phyloP scores from a whole-genome alignment of 2,329 filamentous ascomycete genomes.

The Aspergillus pseudotamarii region DNA sequence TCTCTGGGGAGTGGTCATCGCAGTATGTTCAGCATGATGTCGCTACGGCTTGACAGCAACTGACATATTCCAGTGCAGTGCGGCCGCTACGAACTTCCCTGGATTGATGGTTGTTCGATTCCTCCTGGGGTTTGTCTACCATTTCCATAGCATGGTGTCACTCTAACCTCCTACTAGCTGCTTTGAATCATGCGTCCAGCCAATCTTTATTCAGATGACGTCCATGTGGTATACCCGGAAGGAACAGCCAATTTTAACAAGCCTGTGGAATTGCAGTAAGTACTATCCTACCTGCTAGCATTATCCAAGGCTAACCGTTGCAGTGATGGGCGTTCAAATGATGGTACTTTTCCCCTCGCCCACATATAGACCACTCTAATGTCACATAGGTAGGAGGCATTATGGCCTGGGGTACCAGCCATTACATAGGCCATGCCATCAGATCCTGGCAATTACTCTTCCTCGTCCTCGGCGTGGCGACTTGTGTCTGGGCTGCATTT shows the following conservation, averaged over 20 bases:
- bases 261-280: conserved; percentile 67
- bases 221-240: conserved; percentile 70
- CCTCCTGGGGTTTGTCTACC: conserved; percentile 13
- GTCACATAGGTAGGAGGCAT: conserved; percentile 61
- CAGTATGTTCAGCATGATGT: conserved; percentile 35
- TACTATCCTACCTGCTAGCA: background rate
- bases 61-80: background rate
- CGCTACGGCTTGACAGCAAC: background rate
- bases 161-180: conserved; percentile 39
- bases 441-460: conserved; percentile 68
- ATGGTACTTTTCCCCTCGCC: conserved; percentile 43
- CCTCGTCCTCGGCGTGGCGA: conserved; percentile 60
- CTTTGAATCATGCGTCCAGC: conserved; percentile 40
- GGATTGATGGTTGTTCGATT: conserved; percentile 15
- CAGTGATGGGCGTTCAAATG: conserved; percentile 64
- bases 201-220: conserved; percentile 35
- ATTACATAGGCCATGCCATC: conserved; percentile 54
- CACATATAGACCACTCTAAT: background rate
- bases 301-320: background rate
- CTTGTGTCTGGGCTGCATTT: conserved; percentile 44
- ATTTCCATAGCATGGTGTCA: conserved; percentile 43
- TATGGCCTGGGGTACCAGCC: conserved; percentile 54
- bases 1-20: conserved; percentile 55
- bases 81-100: conserved; percentile 48
- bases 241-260: conserved; percentile 65